Evolutionary conservation across 257 asterid species (phyloP), one percentile per base, ranked within the genome.

Genomic region (Solanum acaule): DNA sequence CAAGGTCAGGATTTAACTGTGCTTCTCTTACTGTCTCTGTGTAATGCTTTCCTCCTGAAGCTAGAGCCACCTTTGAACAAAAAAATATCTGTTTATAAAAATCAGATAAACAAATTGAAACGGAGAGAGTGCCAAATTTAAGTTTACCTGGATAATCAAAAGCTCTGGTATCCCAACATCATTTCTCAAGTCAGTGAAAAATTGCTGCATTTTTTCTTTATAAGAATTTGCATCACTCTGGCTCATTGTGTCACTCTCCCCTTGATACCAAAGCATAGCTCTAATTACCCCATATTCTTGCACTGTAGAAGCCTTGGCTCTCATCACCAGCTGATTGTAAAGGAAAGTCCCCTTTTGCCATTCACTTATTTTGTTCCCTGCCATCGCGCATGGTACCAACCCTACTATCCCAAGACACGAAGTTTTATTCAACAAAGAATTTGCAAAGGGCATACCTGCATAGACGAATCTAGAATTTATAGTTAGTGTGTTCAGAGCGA

Each of bases 251-350:
- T 91, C 92, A 29, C 87, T 88, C 89, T 91, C 93, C 20, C 94
- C 92, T 76, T 92, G 94, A 67, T 92, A 92, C 94, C 94, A 92
- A 1, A 92, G 63, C 12, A 92, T 71, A 1, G 87, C 94, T 76
- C 79, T 79, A 35, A 91, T 78, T 2, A 22, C 27, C 10, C 91
- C 91, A 12, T 87, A 88, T 3, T 87, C 34, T 23, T 31, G 56
- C 18, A 44, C 6, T 12, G 22, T 11, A 38, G 93, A 87, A 0
- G 90, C 89, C 27, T 6, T 33, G 5, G 91, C 38, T 73, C 93
- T 79, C 20, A 27, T 63, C 86, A 92, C 22, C 33, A 90, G 88
- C 38, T 90, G 90, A 40, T 89, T 78, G 73, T 90, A 92, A 15
- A 88, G 87, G 56, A n/a, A 40, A 6, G 86, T 38, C 29, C 94